Base-by-base conservation (phyloP, 2,329 filamentous ascomycete genomes). In the Elsinoe fawcettii region DNA sequence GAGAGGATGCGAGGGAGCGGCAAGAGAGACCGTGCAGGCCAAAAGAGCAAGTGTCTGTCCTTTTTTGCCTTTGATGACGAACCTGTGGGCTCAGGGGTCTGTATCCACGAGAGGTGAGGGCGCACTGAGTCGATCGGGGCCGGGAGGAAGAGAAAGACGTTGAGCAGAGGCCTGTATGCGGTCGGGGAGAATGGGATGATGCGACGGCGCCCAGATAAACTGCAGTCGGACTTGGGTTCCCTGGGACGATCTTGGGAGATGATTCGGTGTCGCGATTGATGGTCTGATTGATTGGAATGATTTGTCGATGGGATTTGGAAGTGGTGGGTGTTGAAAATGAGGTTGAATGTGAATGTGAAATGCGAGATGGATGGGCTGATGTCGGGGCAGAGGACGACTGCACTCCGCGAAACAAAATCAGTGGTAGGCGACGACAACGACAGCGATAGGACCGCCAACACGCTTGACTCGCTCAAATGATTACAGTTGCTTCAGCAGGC, bases 21-120 rank as follows among this genome's bases (percentile, higher is more conserved):
- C 41, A 44, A 37, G 41, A 37, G 41, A 44, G 41, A 23, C 41
- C 18, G 41, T 44, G 41, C 41, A 32, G 49, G 30, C 5, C 5
- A 18, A 53, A 8, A 37, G 18, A 14, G 46, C 46, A 51, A 34
- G 20, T 51, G 46, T 51, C 46, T 51, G 46, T 51, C 46, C 46
- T 51, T 51, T 46, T 46, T 51, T 51, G 46, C 46, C 49, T 53
- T 53, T 53, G 49, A 53, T 53, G 49, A 53, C 49, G 49, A 53
- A 53, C 32, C 34, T 39, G 18, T 53, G 49, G 49, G 49, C 49
- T 53, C 49, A 53, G 49, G 49, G 49, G 49, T 53, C 49, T 34
- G 12, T 30, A 37, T 18, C 49, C 25, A 39, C 30, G 34, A 39
- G 20, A 37, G 49, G n/a, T 14, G 49, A 53, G 30, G 30, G 30